Evolutionary conservation across 768 basidiomycete species (phyloP).

Genomic region (Rhodocollybia butyracea): DNA sequence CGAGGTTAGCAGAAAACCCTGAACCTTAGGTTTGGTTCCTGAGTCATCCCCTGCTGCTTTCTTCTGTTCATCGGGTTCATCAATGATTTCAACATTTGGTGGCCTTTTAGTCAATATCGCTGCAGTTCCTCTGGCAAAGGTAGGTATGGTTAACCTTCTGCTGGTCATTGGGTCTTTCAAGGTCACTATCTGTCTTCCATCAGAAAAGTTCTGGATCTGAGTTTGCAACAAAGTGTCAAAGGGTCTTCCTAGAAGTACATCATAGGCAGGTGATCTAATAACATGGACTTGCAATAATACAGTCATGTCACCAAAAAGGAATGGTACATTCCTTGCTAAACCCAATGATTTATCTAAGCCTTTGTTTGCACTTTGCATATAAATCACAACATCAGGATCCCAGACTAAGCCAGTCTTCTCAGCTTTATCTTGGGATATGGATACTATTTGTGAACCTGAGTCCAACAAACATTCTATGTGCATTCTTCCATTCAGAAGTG

Average conservation of each 20-base stretch:
- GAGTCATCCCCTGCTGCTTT: not conserved
- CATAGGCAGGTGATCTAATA: conserved; percentile 19
- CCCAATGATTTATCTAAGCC: conserved; percentile 17
- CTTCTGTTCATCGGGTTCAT: not conserved
- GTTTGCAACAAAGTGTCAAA: conserved; percentile 3
- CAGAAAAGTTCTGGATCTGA: not conserved
- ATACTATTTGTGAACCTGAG: conserved; percentile 22
- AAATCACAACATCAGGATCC: conserved; percentile 16
- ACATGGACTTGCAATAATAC: conserved; percentile 26
- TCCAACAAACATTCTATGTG: conserved; percentile 22
- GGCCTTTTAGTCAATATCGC: too few relatives aligned
- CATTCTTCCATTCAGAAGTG: conserved; percentile 15
- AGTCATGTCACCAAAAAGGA: conserved; percentile 18
- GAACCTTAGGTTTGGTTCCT: not conserved
- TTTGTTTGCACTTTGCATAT: conserved; percentile 23
- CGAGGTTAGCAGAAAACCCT: conserved; percentile 7
- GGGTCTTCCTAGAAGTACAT: conserved; percentile 20
- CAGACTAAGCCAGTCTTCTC: conserved; percentile 13
- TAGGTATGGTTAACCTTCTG: not conserved
- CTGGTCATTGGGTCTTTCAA: not conserved
- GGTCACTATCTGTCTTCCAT: conserved; percentile 1
- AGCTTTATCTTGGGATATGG: conserved; percentile 19
- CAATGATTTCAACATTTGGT: too few relatives aligned
- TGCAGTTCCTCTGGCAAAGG: not conserved
- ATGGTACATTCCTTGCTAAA: conserved; percentile 21